Conservation (phyloP, 768 basidiomycete species). For the Lactarius trivialis region DNA sequence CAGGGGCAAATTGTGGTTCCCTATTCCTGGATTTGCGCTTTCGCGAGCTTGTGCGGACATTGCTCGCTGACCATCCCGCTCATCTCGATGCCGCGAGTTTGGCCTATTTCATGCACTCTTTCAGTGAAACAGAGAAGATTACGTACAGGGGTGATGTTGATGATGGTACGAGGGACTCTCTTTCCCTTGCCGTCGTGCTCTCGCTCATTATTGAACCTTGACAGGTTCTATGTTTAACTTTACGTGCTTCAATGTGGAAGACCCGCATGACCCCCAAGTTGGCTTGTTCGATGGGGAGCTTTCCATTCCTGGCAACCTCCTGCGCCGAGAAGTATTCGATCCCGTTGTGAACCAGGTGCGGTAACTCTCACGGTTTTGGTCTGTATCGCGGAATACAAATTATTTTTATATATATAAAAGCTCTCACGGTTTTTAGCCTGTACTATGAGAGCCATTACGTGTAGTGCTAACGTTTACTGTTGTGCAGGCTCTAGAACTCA, state of each 20-base stretch:
- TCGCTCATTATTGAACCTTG: slow-evolving; percentile 12
- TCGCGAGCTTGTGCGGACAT: slow-evolving; percentile 68
- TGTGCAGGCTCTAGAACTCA: slow-evolving; percentile 64
- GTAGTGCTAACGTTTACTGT: neutral
- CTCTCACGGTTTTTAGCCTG: neutral
- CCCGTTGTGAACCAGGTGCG: slow-evolving; percentile 74
- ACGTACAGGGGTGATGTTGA: slow-evolving; percentile 65
- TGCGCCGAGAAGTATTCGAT: slow-evolving; percentile 82
- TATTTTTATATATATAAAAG: no score
- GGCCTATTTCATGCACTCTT: slow-evolving; percentile 85
- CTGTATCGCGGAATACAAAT: no score
- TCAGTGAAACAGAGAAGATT: slow-evolving; percentile 84
- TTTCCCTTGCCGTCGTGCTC: neutral
- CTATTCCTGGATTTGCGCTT: slow-evolving; percentile 85
- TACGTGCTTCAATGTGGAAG: slow-evolving; percentile 84
- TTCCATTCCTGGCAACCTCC: slow-evolving; percentile 69
- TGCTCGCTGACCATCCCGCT: slow-evolving; percentile 76
- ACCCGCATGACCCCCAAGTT: slow-evolving; percentile 71
- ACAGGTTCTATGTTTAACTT: slow-evolving; percentile 81
- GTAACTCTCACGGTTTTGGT: slow-evolving; percentile 10
- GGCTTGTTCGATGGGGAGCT: slow-evolving; percentile 81
- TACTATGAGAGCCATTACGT: slow-evolving; percentile 2
- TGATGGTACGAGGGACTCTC: slow-evolving; percentile 49
- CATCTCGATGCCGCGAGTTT: slow-evolving; percentile 78
- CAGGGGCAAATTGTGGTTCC: slow-evolving; percentile 82